Percentiles rank a stretch among this genome's conserved stretches.
Evolutionary conservation across 1,284 basidiomycete genomes (phyloP).

Genomic region (Bjerkandera adusta): DNA sequence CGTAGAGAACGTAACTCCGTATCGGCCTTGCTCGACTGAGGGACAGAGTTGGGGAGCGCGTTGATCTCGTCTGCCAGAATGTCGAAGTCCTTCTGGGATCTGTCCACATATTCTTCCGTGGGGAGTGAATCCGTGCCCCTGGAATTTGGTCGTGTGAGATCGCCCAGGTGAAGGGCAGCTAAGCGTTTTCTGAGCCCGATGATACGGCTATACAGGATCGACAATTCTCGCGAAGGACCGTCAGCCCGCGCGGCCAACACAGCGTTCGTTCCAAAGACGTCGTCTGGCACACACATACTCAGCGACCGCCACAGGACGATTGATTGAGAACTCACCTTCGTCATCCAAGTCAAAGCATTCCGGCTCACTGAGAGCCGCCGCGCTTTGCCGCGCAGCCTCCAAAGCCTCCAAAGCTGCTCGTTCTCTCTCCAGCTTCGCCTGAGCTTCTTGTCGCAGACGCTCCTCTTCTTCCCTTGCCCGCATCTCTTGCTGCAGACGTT

Average conservation of each 20-base stretch:
- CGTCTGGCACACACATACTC: too few relatives aligned
- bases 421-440: conserved; percentile 27
- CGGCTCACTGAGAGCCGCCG: too few relatives aligned
- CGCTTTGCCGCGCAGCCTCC: conserved; percentile 21
- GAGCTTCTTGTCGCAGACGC: conserved; percentile 13
- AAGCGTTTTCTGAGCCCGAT: conserved; percentile 52
- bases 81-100: conserved; percentile 46
- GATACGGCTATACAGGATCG: conserved; percentile 29
- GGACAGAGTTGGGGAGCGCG: conserved; percentile 41
- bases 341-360: too few relatives aligned
- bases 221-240: conserved; percentile 22
- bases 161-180: conserved; percentile 58
- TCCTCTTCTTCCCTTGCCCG: conserved; percentile 10
- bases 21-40: conserved; percentile 40
- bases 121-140: conserved; percentile 51
- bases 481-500: conserved; percentile 18
- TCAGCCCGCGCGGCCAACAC: conserved; percentile 30
- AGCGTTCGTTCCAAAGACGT: conserved; percentile 54
- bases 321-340: too few relatives aligned
- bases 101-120: conserved; percentile 40
- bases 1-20: conserved; percentile 60
- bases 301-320: too few relatives aligned
- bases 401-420: conserved; percentile 31
- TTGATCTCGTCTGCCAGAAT: conserved; percentile 44
- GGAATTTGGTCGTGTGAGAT: conserved; percentile 43